Percentiles rank a stretch among this genome's conserved stretches.
phyloP scores from a whole-genome alignment of 306 rosid species.

The Acacia confusa region DNA sequence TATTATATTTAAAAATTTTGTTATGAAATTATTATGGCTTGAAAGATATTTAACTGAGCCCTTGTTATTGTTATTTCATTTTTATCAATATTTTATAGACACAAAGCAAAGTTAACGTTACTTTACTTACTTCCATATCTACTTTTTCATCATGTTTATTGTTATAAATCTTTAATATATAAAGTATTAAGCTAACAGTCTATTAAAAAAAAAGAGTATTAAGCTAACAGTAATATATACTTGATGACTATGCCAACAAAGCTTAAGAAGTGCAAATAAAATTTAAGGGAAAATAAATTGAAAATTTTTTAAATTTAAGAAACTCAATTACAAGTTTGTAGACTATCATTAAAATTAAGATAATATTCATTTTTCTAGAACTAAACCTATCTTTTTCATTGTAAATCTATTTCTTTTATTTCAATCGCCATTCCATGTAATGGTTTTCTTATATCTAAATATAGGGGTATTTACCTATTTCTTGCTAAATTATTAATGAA shows the following conservation, averaged over 20 bases:
- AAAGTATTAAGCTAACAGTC: no score
- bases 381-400: neutral
- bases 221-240: no score
- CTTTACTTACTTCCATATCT: no score
- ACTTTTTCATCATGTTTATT: neutral
- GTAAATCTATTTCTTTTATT: no score
- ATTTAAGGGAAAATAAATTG: neutral
- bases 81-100: no score
- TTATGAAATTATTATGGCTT: neutral
- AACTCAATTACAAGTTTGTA: no score
- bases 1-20: no score
- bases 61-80: neutral
- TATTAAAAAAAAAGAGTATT: no score
- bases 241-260: neutral
- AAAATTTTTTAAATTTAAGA: no score
- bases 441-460: neutral
- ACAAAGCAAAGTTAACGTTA: no score
- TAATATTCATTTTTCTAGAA: neutral
- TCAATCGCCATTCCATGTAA: neutral
- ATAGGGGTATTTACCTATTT: neutral
- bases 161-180: no score
- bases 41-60: neutral
- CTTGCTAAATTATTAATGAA: neutral
- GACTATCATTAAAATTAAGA: neutral
- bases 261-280: no score